Percentiles rank a stretch among this genome's conserved stretches.
Conservation (phyloP, 148 eudicot species). For the Rhododendron ovatum region DNA sequence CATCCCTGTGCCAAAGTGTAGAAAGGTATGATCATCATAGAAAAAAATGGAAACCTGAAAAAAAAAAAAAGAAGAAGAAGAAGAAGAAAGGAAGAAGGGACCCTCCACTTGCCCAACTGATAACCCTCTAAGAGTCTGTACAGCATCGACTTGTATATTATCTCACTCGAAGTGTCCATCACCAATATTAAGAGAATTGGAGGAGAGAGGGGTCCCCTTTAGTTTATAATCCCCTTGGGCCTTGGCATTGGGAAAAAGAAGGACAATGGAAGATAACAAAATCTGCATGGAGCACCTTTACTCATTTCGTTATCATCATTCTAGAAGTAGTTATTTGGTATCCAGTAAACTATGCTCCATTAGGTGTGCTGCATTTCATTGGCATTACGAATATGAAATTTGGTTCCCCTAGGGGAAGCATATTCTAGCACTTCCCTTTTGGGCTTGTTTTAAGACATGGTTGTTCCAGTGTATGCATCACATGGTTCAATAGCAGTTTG, state of each 20-base stretch:
- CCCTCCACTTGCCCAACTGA: not conserved
- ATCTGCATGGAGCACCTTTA: not conserved
- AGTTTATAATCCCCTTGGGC: not conserved
- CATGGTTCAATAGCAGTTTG: no score
- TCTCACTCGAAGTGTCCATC: not conserved
- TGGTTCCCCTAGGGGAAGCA: not conserved
- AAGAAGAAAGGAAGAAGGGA: not conserved
- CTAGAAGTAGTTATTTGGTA: not conserved
- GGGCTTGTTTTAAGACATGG: not conserved
- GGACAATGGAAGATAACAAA: not conserved
- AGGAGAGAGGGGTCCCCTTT: not conserved
- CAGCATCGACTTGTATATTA: not conserved
- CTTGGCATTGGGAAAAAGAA: not conserved
- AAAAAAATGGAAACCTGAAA: not conserved
- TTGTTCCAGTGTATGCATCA: not conserved
- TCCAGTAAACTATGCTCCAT: not conserved
- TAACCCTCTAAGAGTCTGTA: not conserved
- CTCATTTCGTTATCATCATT: not conserved
- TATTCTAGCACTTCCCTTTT: not conserved
- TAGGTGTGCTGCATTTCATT: not conserved
- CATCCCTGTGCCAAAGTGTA: not conserved
- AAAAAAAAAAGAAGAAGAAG: no score
- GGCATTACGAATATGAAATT: not conserved
- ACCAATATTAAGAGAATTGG: not conserved
- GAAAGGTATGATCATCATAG: not conserved